Evolutionary conservation across 1,284 basidiomycete genomes (phyloP), one percentile per base, ranked within the genome.

Genomic region (Papiliotrema fonsecae): DNA sequence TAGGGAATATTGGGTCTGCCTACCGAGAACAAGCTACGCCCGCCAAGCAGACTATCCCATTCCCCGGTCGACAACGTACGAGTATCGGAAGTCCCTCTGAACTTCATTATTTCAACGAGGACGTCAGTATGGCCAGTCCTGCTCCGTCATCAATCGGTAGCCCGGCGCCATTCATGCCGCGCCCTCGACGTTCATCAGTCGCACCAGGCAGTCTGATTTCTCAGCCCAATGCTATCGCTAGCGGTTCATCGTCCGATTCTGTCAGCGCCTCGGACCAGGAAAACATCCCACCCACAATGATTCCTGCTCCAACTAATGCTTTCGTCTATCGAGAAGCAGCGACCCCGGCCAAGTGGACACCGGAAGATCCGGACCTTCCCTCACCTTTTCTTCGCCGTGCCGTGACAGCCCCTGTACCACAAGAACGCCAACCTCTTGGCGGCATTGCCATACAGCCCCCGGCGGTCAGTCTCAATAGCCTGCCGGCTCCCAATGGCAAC

Each of bases 341-440:
- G 6, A 72, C 70, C 9, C 70, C 70, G 0, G 68, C 67, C 10
- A 70, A 69, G 50, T 72, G 69, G 68, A 32, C 52, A 7, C 28
- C 55, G 7, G 68, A 70, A 14, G 68, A 69, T 50, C 63, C 64
- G 5, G 70, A 72, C 35, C 50, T 65, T 7, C 70, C 70, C 5
- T 60, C 56, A 0, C 70, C 70, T 0, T 72, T 72, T 60, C 27
- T 72, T 7, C 50, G 58, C 0, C 52, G 65, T n/a, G 49, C 60
- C 7, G 51, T 54, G 2, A 46, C 49, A 4, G 24, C 49, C 4
- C 18, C 32, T 34, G n/a, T 49, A 3, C 39, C 45, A 18, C n/a
- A 26, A 25, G 26, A 55, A 26, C 47, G 56, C 6, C 47, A 49
- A 18, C 54, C 54, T 1, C 47, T 63, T 3, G 59, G 57, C 0